phyloP scores from a whole-genome alignment of 495 filamentous ascomycete genomes.

The Penicillium pancosmium region DNA sequence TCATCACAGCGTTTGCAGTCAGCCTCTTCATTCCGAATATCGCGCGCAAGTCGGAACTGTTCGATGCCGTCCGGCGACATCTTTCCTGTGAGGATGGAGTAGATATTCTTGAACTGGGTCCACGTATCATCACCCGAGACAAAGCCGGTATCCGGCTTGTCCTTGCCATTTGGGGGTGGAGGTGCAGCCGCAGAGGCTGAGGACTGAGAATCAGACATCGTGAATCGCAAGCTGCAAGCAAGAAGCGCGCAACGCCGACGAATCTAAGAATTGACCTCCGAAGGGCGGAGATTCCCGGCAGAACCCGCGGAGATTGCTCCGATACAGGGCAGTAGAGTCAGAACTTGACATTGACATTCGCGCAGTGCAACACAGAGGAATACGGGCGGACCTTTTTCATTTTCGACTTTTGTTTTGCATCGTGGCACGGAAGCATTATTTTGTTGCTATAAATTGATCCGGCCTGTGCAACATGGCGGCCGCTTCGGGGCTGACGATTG shows the following conservation, averaged over 20 bases:
- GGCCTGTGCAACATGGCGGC: slow-evolving; percentile 25
- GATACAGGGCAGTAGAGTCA: not conserved
- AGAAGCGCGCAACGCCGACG: slow-evolving; percentile 11
- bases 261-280: slow-evolving; percentile 25
- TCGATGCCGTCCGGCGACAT: slow-evolving; percentile 69
- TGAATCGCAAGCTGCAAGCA: slow-evolving; percentile 5
- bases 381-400: too few relatives aligned
- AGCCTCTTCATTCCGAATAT: slow-evolving; percentile 63
- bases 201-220: slow-evolving; percentile 40
- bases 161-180: slow-evolving; percentile 13
- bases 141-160: slow-evolving; percentile 40
- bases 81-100: slow-evolving; percentile 70
- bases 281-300: slow-evolving; percentile 39
- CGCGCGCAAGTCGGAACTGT: slow-evolving; percentile 70
- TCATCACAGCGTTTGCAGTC: slow-evolving; percentile 80
- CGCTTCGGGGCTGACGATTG: slow-evolving; percentile 62
- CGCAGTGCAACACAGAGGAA: too few relatives aligned
- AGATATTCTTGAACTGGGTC: slow-evolving; percentile 76
- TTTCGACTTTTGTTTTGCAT: slow-evolving; percentile 6
- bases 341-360: too few relatives aligned
- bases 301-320: slow-evolving; percentile 21
- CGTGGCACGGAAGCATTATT: not conserved
- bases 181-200: slow-evolving; percentile 21
- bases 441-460: not conserved
- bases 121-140: slow-evolving; percentile 62